Conservation (phyloP, 2,329 filamentous ascomycete genomes). For the Seiridium unicorne region DNA sequence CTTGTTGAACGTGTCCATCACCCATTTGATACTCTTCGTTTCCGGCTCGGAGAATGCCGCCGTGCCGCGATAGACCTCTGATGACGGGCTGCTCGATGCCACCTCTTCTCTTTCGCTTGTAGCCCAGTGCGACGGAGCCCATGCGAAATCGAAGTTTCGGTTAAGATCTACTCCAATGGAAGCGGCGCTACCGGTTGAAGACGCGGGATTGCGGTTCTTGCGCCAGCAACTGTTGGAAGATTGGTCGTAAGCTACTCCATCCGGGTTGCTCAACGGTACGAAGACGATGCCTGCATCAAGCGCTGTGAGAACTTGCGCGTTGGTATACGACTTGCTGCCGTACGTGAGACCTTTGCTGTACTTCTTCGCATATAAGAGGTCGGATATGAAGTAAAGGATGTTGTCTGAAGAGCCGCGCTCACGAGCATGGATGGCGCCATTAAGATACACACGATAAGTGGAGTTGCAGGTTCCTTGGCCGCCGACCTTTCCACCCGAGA, state of each 20-base stretch:
- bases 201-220: conserved; percentile 51
- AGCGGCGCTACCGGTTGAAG: conserved; percentile 21
- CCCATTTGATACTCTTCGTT: conserved; percentile 51
- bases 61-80: conserved; percentile 51
- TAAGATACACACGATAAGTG: conserved; percentile 49
- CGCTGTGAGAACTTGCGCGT: conserved; percentile 48
- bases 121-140: conserved; percentile 27
- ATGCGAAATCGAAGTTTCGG: conserved; percentile 57
- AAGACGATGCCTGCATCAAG: conserved; percentile 52
- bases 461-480: conserved; percentile 36
- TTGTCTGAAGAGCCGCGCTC: conserved; percentile 57
- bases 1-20: conserved; percentile 43
- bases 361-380: conserved; percentile 54
- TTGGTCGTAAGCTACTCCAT: conserved; percentile 52
- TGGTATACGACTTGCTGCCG: conserved; percentile 49
- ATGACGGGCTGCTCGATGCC: conserved; percentile 40
- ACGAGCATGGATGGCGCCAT: conserved; percentile 54
- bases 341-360: conserved; percentile 48
- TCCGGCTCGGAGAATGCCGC: conserved; percentile 55
- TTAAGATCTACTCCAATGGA: conserved; percentile 52
- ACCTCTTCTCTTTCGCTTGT: neutral
- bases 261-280: conserved; percentile 51
- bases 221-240: conserved; percentile 49
- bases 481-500: conserved; percentile 40
- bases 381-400: conserved; percentile 55